Base-by-base conservation (phyloP, 495 filamentous ascomycete species). In the Oidiodendron maius region DNA sequence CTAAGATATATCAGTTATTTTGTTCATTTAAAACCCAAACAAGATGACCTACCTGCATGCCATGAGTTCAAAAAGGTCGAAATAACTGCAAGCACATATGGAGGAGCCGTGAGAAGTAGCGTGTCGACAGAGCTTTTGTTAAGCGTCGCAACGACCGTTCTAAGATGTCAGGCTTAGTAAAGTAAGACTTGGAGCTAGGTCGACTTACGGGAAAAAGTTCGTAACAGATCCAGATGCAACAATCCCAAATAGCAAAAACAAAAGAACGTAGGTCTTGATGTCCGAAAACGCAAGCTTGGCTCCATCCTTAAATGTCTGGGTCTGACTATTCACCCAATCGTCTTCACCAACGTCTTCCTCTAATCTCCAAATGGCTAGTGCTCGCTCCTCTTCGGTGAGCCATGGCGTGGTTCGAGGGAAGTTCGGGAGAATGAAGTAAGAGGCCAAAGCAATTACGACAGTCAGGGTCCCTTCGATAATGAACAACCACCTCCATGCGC, bases 271-370 rank as follows among this genome's bases (percentile, higher is more conserved):
- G 13, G 79, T 88, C 63, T 86, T 90, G 41, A 74, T 52, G 62
- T 95, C 88, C 12, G 62, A 59, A 50, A 88, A 76, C 2, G 87
- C 87, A n/a, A 88, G 65, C 58, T 77, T 83, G 11, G 82, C 65
- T 2, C 88, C 88, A 34, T 83, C 66, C 58, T 76, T 70, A 60
- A 88, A 78, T 2, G 79, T 77, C 56, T 73, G 83, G 18, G 86
- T 60, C 28, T 82, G 70, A 42, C 73, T 73, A 30, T 74, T 76
- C 20, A 76, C 64, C 83, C 80, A 84, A 62, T 91, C 86, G 52
- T 86, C 84, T 55, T 84, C 72, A 10, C 89, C 88, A 48, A 88
- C 82, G 62, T 95, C 88, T 55, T 88, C 83, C 50, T 84, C 76
- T 8, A 90, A 62, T 4, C 87, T 69, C 79, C 82, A 89, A 23